These are phyloP conservation scores for Coemansia sp. DNA, from an alignment of 192 early-diverging fungal genomes.

Conservation along the genomic window DNA sequence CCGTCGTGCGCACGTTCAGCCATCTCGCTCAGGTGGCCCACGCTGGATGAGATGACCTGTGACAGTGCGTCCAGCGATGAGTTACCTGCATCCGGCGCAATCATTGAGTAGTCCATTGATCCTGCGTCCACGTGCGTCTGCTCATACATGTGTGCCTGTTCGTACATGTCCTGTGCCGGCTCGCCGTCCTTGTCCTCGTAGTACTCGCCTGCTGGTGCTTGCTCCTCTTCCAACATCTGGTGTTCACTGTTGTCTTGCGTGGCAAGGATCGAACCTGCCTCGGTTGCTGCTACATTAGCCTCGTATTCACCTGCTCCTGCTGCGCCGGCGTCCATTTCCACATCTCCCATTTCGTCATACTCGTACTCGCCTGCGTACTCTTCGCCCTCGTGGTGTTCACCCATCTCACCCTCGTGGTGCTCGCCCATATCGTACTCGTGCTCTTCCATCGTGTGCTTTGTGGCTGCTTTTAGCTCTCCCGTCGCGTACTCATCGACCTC, in stretches of 20 bases:
- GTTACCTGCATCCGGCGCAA: constrained; percentile 25
- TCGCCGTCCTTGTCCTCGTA: constrained; percentile 9
- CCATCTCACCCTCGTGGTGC: constrained; percentile 20
- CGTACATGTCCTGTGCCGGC: constrained; percentile 18
- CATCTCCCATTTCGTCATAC: constrained; percentile 43
- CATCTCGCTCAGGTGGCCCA: constrained; percentile 23
- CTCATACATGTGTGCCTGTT: constrained; percentile 34
- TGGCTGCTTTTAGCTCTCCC: not conserved
- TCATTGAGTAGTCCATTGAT: constrained; percentile 37
- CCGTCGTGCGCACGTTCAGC: not conserved
- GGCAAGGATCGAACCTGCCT: constrained; percentile 36
- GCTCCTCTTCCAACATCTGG: constrained; percentile 13
- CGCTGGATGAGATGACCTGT: constrained; percentile 41
- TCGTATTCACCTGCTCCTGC: constrained; percentile 16
- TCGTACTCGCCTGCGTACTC: constrained; percentile 33
- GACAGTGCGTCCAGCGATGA: constrained; percentile 45
- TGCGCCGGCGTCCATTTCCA: constrained; percentile 12
- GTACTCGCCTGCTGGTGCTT: constrained; percentile 8
- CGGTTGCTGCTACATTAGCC: constrained; percentile 22
- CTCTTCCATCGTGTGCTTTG: constrained; percentile 12
- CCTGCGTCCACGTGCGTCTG: constrained; percentile 22
- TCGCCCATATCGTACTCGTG: constrained; percentile 23
- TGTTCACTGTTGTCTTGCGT: constrained; percentile 39
- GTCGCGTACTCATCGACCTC: constrained; percentile 1
- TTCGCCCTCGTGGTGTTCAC: constrained; percentile 12